A percentile compares a stretch with the other conserved stretches of the same genome.
phyloP scores from a whole-genome alignment of 2,329 filamentous ascomycete species.

The Sporothrix brunneoviolacea region DNA sequence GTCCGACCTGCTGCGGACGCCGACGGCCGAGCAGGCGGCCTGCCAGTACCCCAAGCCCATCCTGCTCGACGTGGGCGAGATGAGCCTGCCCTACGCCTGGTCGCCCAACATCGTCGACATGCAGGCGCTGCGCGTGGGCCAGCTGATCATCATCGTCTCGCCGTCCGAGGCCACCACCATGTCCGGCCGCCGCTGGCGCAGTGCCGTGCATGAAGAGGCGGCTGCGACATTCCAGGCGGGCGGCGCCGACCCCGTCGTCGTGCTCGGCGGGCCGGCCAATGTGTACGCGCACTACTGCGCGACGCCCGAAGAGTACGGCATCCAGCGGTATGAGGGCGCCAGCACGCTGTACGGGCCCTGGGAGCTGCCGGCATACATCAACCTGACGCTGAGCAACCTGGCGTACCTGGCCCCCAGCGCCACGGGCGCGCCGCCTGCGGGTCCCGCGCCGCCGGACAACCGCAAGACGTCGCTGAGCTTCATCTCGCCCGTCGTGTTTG shows the following conservation, averaged over 20 bases:
- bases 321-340: slow-evolving; percentile 80
- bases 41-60: slow-evolving; percentile 82
- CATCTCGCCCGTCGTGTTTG: slow-evolving; percentile 71
- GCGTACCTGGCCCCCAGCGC: slow-evolving; percentile 52
- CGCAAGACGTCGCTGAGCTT: slow-evolving; percentile 68
- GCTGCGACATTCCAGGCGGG: slow-evolving; percentile 31
- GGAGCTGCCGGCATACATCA: slow-evolving; percentile 80
- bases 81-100: slow-evolving; percentile 72
- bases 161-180: slow-evolving; percentile 88
- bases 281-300: slow-evolving; percentile 80
- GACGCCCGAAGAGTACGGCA: slow-evolving; percentile 69
- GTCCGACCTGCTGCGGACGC: slow-evolving; percentile 61
- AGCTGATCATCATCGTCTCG: slow-evolving; percentile 77
- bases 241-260: slow-evolving; percentile 57
- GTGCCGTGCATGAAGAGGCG: slow-evolving; percentile 53
- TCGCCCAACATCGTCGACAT: slow-evolving; percentile 84
- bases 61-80: slow-evolving; percentile 77
- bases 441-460: slow-evolving; percentile 70
- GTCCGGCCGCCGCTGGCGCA: slow-evolving; percentile 80
- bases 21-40: slow-evolving; percentile 58
- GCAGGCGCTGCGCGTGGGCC: slow-evolving; percentile 74
- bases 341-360: slow-evolving; percentile 82
- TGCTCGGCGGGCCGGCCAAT: slow-evolving; percentile 84
- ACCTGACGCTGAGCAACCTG: slow-evolving; percentile 68
- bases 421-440: slow-evolving; percentile 40